These are phyloP conservation scores for Pistacia vera DNA, from an alignment of 345 rosid genomes.

Conservation along the genomic window DNA sequence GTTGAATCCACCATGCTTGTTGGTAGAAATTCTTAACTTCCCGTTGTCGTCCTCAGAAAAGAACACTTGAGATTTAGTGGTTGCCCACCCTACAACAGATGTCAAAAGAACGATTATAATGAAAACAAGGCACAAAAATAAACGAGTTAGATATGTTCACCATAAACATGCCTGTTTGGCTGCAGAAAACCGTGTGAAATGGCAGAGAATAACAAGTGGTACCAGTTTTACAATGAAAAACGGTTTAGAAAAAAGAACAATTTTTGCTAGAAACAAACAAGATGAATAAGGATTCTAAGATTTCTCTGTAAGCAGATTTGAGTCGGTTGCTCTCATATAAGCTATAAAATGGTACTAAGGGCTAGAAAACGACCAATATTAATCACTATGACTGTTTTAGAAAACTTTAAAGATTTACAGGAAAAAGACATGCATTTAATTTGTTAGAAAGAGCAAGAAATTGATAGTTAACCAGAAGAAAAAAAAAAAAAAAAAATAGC, in stretches of 20 bases:
- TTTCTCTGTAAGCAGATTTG: not conserved
- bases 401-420: not conserved
- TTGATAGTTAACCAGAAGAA: too few relatives aligned
- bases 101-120: not conserved
- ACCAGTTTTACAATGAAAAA: not conserved
- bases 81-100: constrained; percentile 54
- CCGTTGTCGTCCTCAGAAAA: constrained; percentile 32
- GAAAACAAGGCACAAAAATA: not conserved
- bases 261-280: constrained; percentile 16
- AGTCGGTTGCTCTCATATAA: not conserved
- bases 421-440: not conserved
- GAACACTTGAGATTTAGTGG: constrained; percentile 48
- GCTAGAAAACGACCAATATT: not conserved
- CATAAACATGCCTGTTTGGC: not conserved
- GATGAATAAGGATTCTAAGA: not conserved
- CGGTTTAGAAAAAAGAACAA: not conserved
- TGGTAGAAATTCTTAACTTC: constrained; percentile 35
- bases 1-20: constrained; percentile 57
- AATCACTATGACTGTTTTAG: not conserved
- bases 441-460: constrained; percentile 25
- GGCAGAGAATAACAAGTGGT: not conserved
- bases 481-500: not conserved
- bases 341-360: not conserved
- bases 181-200: constrained; percentile 14
- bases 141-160: not conserved